Percentiles rank a stretch among this genome's conserved stretches.
Conservation (phyloP, 2,329 filamentous ascomycete genomes). For the Plectosphaerella cucumerina region DNA sequence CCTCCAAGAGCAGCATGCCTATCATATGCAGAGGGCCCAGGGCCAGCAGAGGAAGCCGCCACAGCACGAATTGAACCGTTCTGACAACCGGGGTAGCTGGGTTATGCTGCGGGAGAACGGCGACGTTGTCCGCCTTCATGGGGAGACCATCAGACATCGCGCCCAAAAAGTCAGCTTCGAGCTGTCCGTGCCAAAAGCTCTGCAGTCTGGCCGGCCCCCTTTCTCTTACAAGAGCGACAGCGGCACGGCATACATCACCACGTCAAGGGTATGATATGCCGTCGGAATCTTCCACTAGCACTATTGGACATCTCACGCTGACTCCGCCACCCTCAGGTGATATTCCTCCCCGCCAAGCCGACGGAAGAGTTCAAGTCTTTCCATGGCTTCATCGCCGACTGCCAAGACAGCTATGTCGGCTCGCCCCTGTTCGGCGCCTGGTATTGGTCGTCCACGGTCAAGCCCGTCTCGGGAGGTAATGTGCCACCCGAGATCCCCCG, state of each 20-base stretch:
- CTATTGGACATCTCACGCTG: not conserved
- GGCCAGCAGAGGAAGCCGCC: slow-evolving; percentile 18
- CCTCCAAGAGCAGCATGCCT: slow-evolving; percentile 38
- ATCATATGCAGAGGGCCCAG: slow-evolving; percentile 32
- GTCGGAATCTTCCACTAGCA: slow-evolving; percentile 1
- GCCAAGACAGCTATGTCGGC: slow-evolving; percentile 79
- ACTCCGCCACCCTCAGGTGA: slow-evolving; percentile 52
- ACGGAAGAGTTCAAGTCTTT: slow-evolving; percentile 78
- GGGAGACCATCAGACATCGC: slow-evolving; percentile 76
- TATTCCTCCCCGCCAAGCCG: slow-evolving; percentile 76
- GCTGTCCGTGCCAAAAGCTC: slow-evolving; percentile 65
- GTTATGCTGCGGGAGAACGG: slow-evolving; percentile 78
- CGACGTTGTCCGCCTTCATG: slow-evolving; percentile 78
- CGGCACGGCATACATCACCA: slow-evolving; percentile 77
- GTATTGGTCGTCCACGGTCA: slow-evolving; percentile 77
- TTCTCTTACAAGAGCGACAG: slow-evolving; percentile 70
- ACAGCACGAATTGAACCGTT: slow-evolving; percentile 25
- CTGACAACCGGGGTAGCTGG: slow-evolving; percentile 65
- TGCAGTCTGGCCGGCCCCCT: slow-evolving; percentile 53
- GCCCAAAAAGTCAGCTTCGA: slow-evolving; percentile 75
- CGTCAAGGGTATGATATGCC: slow-evolving; percentile 72
- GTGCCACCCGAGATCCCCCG: slow-evolving; percentile 70
- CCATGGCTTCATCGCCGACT: slow-evolving; percentile 79
- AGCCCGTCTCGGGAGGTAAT: slow-evolving; percentile 77
- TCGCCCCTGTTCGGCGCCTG: slow-evolving; percentile 93